Evolutionary conservation across 2,329 filamentous ascomycete genomes (phyloP), one percentile per base, ranked within the genome.

Genomic region (Lachnellula suecica): DNA sequence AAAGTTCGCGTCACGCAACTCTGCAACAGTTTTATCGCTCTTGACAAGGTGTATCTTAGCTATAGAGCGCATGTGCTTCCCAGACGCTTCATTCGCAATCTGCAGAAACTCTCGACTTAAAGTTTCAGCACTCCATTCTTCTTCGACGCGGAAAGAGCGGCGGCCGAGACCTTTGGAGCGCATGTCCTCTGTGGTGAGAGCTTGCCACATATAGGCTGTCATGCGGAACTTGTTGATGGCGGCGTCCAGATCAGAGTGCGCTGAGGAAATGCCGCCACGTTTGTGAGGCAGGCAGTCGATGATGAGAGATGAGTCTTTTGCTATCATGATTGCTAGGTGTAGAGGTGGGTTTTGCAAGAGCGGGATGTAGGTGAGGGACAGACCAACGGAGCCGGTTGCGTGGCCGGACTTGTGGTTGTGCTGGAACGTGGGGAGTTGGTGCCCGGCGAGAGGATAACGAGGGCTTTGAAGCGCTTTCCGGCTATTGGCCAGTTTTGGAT

Each of bases 201-300:
- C 85, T 66, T 91, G 87, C 86, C 87, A 89, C 51, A 90, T 77
- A 67, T 89, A 89, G 22, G 85, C 87, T 19, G 85, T 79, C 79
- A 88, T 88, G 49, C 85, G 79, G 60, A 88, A 86, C 65, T 91
- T 91, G 60, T 79, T 78, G 46, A 88, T 77, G 1, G 87, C 86
- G 17, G 81, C 79, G 24, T 85, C 79, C 17, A 89, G 65, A 10
- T 75, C 82, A 4, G 68, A 65, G 51, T 72, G 70, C 0, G 70
- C 64, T 29, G 61, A 65, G 68, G 85, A 85, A 46, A 79, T 76
- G 56, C 79, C 75, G 52, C 77, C 74, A 49, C 79, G 76, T 59
- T 87, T 84, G 25, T 66, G 54, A 2, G 85, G 84, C 2, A 83
- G 80, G 20, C 84, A 84, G 70, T 90, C 87, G 58, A 83, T 89